Evolutionary conservation across 768 basidiomycete genomes (phyloP).

Genomic region (Termitomyces sp.): DNA sequence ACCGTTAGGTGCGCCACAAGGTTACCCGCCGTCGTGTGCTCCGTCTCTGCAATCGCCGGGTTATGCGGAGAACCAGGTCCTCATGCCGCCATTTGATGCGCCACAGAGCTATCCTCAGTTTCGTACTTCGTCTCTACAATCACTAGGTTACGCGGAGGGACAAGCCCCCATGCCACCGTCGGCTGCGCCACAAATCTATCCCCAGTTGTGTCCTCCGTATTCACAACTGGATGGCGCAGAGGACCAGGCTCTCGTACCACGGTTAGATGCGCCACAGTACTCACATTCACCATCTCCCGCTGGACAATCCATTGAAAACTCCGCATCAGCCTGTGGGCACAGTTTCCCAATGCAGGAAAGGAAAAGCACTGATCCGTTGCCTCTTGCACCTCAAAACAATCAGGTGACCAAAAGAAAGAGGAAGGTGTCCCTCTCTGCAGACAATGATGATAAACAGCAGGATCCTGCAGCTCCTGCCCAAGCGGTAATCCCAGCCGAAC

Average conservation of each 20-base stretch:
- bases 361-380: background rate
- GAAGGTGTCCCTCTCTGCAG: too few relatives aligned
- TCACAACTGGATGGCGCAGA: background rate
- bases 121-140: background rate
- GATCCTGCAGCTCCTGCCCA: too few relatives aligned
- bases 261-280: background rate
- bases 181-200: background rate
- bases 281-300: background rate
- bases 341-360: too few relatives aligned
- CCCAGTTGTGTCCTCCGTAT: background rate
- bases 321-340: too few relatives aligned
- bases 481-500: accelerated
- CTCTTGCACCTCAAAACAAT: background rate
- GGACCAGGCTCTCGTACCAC: background rate
- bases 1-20: background rate
- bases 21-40: background rate
- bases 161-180: background rate
- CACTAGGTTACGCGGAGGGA: background rate
- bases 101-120: background rate
- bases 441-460: background rate
- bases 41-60: background rate
- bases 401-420: background rate
- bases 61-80: background rate
- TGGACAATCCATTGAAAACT: background rate
- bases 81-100: background rate